Evolutionary conservation across 176 grass and related monocot species (phyloP).

Genomic region (Aegilops speltoides): DNA sequence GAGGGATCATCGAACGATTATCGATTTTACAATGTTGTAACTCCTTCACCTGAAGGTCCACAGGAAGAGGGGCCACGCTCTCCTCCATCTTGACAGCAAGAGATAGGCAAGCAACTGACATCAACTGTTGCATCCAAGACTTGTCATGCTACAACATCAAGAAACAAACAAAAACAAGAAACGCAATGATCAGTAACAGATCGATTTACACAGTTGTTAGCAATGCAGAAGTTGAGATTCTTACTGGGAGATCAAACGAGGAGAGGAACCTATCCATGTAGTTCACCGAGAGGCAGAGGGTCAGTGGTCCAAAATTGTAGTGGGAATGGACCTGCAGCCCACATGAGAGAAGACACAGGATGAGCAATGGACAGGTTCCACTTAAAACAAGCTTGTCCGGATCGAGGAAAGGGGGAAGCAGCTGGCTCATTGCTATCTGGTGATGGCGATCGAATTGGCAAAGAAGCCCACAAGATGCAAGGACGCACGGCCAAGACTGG

Average conservation of each 20-base stretch:
- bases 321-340: conserved; percentile 71
- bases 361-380: conserved; percentile 31
- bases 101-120: conserved; percentile 80
- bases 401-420: conserved; percentile 10
- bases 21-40: conserved; percentile 1
- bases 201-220: conserved; percentile 10
- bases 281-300: conserved; percentile 74
- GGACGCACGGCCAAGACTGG: conserved; percentile 11
- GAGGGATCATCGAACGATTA: background rate
- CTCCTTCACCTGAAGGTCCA: conserved; percentile 73
- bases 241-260: conserved; percentile 61
- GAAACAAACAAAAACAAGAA: background rate
- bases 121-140: conserved; percentile 70
- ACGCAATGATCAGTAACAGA: conserved; percentile 14
- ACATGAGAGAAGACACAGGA: conserved; percentile 46
- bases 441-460: conserved; percentile 27
- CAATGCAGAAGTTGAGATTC: conserved; percentile 35
- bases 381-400: conserved; percentile 30
- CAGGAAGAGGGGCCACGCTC: conserved; percentile 52
- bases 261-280: conserved; percentile 94
- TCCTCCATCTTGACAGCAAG: conserved; percentile 91
- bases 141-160: conserved; percentile 58
- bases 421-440: conserved; percentile 29
- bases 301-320: conserved; percentile 85
- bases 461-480: conserved; percentile 11